Conservation (phyloP, 768 basidiomycete species). For the Inosperma sp. region DNA sequence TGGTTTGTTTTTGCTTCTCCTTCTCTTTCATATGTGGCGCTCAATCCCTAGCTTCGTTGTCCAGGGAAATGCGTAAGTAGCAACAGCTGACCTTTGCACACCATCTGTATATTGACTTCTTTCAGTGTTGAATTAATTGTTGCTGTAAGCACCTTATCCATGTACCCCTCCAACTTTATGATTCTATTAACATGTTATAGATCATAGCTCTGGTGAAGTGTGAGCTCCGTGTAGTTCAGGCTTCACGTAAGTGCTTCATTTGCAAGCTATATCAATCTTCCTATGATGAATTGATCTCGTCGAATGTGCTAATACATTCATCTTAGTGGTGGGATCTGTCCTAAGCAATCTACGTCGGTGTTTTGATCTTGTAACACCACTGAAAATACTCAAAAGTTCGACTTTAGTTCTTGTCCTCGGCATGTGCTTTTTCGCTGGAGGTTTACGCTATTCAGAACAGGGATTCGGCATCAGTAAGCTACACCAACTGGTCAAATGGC, state of each 20-base stretch:
- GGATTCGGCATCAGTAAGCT: conserved; percentile 68
- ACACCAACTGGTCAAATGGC: conserved; percentile 28
- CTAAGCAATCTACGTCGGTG: conserved; percentile 75
- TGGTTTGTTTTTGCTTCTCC: conserved; percentile 40
- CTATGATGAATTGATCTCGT: not conserved
- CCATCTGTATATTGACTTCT: conserved; percentile 13
- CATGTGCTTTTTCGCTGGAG: conserved; percentile 90
- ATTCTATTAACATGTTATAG: conserved; percentile 22
- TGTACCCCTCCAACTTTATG: not conserved
- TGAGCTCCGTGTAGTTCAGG: conserved; percentile 72
- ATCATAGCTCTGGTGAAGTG: conserved; percentile 48
- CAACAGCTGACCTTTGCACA: not conserved
- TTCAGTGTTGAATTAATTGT: conserved; percentile 68
- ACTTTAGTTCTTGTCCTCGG: conserved; percentile 69
- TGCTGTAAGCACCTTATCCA: conserved; percentile 47
- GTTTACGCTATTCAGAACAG: conserved; percentile 72
- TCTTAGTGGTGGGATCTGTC: conserved; percentile 77
- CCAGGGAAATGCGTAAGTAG: conserved; percentile 48
- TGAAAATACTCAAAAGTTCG: not conserved
- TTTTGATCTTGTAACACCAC: not conserved
- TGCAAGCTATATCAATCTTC: conserved; percentile 11
- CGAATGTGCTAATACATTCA: conserved; percentile 13
- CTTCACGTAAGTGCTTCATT: conserved; percentile 55
- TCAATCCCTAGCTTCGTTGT: conserved; percentile 5
- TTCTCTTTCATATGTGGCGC: not conserved